Conservation (phyloP, 345 rosid genomes). For the Euphorbia peplus region DNA sequence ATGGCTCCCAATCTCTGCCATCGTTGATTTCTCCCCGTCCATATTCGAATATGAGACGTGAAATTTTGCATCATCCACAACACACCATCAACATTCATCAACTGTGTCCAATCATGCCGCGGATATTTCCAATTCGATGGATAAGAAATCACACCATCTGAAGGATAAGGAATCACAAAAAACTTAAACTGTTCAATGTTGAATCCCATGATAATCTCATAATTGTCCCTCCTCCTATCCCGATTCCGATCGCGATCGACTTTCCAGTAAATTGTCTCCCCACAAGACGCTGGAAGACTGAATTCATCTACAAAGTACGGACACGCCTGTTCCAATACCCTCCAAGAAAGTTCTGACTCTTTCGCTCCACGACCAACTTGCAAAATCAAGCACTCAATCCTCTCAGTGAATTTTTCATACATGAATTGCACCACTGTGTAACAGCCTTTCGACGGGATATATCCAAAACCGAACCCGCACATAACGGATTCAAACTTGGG, state of each 20-base stretch:
- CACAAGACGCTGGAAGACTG: slow-evolving; percentile 1
- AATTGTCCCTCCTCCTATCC: background rate
- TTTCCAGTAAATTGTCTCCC: slow-evolving; percentile 12
- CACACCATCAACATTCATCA: slow-evolving; percentile 6
- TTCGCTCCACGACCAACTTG: background rate
- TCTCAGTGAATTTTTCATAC: background rate
- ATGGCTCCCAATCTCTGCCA: slow-evolving; percentile 3
- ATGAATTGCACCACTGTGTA: slow-evolving; percentile 7
- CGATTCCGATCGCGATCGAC: slow-evolving; percentile 2
- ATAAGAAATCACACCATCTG: too few relatives aligned
- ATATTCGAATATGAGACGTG: background rate
- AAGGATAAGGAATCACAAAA: background rate
- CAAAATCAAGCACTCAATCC: slow-evolving; percentile 9
- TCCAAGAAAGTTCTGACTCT: background rate
- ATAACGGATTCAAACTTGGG: background rate
- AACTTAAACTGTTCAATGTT: slow-evolving; percentile 4
- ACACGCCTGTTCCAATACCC: background rate
- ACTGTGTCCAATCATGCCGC: background rate
- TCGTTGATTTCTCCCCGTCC: background rate
- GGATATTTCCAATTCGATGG: background rate
- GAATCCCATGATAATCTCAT: background rate
- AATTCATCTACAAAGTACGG: slow-evolving; percentile 14
- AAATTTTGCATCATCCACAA: slow-evolving; percentile 13
- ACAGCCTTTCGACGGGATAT: background rate
- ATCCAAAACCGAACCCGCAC: slow-evolving; percentile 11